These are phyloP conservation scores for Alternaria longipes DNA, from an alignment of 2,329 filamentous ascomycete genomes.

Conservation along the genomic window DNA sequence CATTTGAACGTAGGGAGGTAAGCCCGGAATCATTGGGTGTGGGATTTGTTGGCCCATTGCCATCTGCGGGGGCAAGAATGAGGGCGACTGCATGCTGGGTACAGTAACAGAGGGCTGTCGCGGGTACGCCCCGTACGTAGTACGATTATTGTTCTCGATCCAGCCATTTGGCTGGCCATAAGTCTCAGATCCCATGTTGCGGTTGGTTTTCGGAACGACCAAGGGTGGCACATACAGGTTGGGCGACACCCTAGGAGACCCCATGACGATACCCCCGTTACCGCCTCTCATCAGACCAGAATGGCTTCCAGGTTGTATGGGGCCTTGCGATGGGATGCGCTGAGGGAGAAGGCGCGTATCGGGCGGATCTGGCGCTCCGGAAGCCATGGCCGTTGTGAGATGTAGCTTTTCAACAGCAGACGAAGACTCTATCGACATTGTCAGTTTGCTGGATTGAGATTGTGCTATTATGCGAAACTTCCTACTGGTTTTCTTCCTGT, in stretches of 20 bases:
- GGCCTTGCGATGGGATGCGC: constrained; percentile 4
- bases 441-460: constrained; percentile 17
- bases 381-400: not conserved
- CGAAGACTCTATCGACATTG: constrained; percentile 15
- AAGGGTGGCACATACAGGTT: constrained; percentile 17
- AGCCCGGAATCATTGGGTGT: constrained; percentile 6
- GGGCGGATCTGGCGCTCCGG: not conserved
- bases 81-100: constrained; percentile 26
- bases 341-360: not conserved
- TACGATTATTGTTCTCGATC: constrained; percentile 32
- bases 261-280: constrained; percentile 1
- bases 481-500: constrained; percentile 17
- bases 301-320: constrained; percentile 2
- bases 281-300: constrained; percentile 9
- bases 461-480: constrained; percentile 8
- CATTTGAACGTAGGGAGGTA: constrained; percentile 25
- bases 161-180: constrained; percentile 22
- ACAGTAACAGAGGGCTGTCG: constrained; percentile 25
- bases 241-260: constrained; percentile 8
- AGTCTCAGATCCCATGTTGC: constrained; percentile 19
- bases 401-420: not conserved
- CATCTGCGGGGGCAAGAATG: constrained; percentile 20
- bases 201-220: constrained; percentile 22
- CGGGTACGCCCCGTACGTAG: constrained; percentile 21
- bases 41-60: constrained; percentile 24